These are phyloP conservation scores for Cyclotella atomus DNA, from an alignment of 108 stramenopile genomes.

Conservation along the genomic window DNA sequence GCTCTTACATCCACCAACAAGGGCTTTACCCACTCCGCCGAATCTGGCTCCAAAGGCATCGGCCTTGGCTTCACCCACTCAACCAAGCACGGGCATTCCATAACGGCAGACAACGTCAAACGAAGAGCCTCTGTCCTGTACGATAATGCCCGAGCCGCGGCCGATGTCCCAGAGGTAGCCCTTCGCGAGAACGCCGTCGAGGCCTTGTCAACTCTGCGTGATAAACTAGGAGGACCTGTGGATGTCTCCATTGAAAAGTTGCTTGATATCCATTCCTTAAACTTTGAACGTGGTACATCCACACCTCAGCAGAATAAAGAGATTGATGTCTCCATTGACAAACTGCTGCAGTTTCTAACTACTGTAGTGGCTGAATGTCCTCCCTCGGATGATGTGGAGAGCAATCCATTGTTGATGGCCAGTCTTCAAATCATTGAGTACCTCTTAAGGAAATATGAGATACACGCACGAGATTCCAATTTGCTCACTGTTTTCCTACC, in stretches of 20 bases:
- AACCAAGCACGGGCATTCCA: conserved; percentile 58
- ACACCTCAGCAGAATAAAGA: conserved; percentile 33
- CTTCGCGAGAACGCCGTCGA: conserved; percentile 69
- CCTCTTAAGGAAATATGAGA: conserved; percentile 68
- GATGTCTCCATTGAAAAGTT: conserved; percentile 6
- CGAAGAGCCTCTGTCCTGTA: conserved; percentile 63
- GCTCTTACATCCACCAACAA: conserved; percentile 27
- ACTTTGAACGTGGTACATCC: conserved; percentile 50
- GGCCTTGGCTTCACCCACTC: conserved; percentile 69
- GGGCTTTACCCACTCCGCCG: conserved; percentile 16
- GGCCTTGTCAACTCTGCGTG: conserved; percentile 38
- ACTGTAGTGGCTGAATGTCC: conserved; percentile 21
- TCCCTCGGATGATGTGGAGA: neutral
- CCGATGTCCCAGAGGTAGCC: conserved; percentile 60
- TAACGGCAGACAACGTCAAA: conserved; percentile 25
- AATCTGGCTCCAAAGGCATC: conserved; percentile 37
- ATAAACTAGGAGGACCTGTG: conserved; percentile 1
- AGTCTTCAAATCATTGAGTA: conserved; percentile 74
- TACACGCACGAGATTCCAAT: conserved; percentile 53
- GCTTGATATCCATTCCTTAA: conserved; percentile 14
- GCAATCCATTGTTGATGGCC: conserved; percentile 11
- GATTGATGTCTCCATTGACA: conserved; percentile 34
- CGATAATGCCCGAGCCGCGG: conserved; percentile 69
- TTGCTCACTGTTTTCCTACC: conserved; percentile 59
- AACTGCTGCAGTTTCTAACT: conserved; percentile 17